Base-by-base conservation (phyloP, 2,329 filamentous ascomycete genomes). In the Fusarium sacchari region DNA sequence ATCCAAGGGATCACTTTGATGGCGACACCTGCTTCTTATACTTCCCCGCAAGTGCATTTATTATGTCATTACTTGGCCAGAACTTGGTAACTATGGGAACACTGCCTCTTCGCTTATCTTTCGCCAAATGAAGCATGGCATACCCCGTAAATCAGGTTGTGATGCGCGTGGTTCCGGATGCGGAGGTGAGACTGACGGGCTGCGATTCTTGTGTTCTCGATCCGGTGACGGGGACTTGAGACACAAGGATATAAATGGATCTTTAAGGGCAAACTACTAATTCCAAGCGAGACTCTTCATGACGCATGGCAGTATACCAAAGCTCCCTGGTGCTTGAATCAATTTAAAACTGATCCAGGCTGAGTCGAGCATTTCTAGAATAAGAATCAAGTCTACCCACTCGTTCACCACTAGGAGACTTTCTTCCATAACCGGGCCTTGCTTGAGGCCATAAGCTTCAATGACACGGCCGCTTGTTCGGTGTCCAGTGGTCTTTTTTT, bases 121-220 rank as follows among this genome's bases (percentile, higher is more conserved):
- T 72, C 63, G 58, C 68, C 53, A 72, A 28, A 72, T 72, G 68
- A 72, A 72, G 68, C 68, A 72, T 53, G 53, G 39, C 14, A 53
- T 46, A 34, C 46, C 53, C 72, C 22, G 58, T 26, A 72, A 53
- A 11, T 58, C 30, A 57, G 32, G 36, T 12, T 40, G 15, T 44
- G 24, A 32, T 58, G 52, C 8, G 26, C 11, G 36, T 58, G 26
- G 14, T 68, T 71, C 69, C 67, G 69, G 57, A 71, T 71, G 57
- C 69, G 67, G 69, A 64, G 22, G 47, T 57, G 34, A 15, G 28
- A 68, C 52, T 32, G 22, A 36, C 39, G 13, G 56, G 37, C 44
- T n/a, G 28, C 22, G 22, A 12, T 37, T 20, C 11, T 37, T 39
- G 20, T 32, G 6, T 34, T 56, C 47, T 40, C 20, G 17, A 60